Evolutionary conservation across 306 rosid genomes (phyloP).

Genomic region (Purshia tridentata): DNA sequence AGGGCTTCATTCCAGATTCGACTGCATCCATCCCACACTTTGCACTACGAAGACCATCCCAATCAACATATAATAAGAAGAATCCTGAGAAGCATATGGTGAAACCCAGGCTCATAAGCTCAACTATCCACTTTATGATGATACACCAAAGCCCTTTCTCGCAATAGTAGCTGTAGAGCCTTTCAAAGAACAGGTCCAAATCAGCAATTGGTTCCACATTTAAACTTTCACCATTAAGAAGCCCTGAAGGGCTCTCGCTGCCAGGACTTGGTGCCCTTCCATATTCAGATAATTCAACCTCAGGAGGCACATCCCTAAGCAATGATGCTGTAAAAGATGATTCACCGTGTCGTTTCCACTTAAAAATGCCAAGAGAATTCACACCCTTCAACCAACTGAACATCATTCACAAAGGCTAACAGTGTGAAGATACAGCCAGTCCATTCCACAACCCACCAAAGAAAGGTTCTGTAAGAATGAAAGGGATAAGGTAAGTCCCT

Average conservation of each 20-base stretch:
- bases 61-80: slow-evolving; percentile 76
- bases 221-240: slow-evolving; percentile 71
- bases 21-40: slow-evolving; percentile 98
- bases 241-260: slow-evolving; percentile 89
- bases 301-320: slow-evolving; percentile 60
- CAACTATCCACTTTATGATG: slow-evolving; percentile 84
- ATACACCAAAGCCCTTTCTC: slow-evolving; percentile 97
- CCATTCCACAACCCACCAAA: slow-evolving; percentile 63
- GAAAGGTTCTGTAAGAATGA: slow-evolving; percentile 31
- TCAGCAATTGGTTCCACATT: slow-evolving; percentile 80
- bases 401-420: slow-evolving; percentile 72
- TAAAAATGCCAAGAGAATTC: slow-evolving; percentile 44
- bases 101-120: slow-evolving; percentile 84
- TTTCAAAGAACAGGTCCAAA: slow-evolving; percentile 92
- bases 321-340: slow-evolving; percentile 58
- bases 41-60: slow-evolving; percentile 92
- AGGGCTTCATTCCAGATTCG: slow-evolving; percentile 83
- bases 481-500: slow-evolving; percentile 27
- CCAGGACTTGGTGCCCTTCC: slow-evolving; percentile 64
- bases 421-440: slow-evolving; percentile 52
- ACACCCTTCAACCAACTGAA: slow-evolving; percentile 52
- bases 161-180: slow-evolving; percentile 81
- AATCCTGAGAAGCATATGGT: slow-evolving; percentile 87
- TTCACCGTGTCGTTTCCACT: slow-evolving; percentile 51
- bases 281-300: slow-evolving; percentile 71